Evolutionary conservation across 805 yeast genomes (phyloP).

Genomic region (Wickerhamiella hasegawae): DNA sequence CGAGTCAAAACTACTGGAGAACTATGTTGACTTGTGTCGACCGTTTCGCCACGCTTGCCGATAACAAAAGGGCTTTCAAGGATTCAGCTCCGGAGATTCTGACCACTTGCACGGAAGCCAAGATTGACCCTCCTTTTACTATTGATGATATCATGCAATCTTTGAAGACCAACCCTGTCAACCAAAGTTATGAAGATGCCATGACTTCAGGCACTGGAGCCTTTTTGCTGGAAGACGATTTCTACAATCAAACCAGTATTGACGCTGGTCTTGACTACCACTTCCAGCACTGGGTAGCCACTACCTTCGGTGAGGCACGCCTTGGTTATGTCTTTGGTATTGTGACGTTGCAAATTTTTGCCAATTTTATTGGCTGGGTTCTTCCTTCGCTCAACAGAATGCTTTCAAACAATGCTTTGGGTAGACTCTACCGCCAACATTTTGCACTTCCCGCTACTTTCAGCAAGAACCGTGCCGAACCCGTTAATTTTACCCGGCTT

Average conservation of each 20-base stretch:
- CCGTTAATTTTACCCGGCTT: constrained; percentile 1
- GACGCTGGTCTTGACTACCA: background rate
- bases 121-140: no score
- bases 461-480: constrained; percentile 1
- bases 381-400: background rate
- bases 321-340: constrained; percentile 7
- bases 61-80: no score
- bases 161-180: constrained; percentile 3
- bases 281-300: constrained; percentile 1
- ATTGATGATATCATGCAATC: no score
- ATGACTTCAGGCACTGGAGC: constrained; percentile 1
- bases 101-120: no score
- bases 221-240: background rate
- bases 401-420: background rate
- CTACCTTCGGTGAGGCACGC: constrained; percentile 3
- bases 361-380: constrained; percentile 7
- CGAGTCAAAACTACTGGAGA: no score
- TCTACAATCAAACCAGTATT: background rate
- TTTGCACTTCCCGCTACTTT: constrained; percentile 3
- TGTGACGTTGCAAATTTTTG: constrained; percentile 3
- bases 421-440: constrained; percentile 1
- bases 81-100: no score
- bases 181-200: constrained; percentile 3
- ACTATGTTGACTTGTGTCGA: no score
- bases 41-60: no score